Evolutionary conservation across 2,329 filamentous ascomycete genomes (phyloP), one percentile per base, ranked within the genome.

Genomic region (Leptographium radiaticola): DNA sequence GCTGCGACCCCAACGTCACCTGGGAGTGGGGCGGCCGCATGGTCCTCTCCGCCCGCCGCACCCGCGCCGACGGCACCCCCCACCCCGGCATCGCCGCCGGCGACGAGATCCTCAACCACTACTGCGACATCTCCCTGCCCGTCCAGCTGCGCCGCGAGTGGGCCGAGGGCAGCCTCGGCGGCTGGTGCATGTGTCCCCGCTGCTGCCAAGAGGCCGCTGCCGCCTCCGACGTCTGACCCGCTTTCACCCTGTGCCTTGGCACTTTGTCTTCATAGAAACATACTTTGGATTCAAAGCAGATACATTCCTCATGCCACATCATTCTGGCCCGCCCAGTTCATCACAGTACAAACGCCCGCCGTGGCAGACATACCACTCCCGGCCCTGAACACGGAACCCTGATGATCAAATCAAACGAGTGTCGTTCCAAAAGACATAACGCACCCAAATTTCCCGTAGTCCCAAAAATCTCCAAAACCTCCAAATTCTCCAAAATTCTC

Each of bases 1-100:
- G 89, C 66, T 98, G 93, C 69, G 83, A 95, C 65, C 93, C 93
- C 10, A 96, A 95, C 66, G 89, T 97, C 42, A 80, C 80, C 4
- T 98, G 93, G 93, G 87, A 95, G 63, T 96, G 90, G 88, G 83
- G 85, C 33, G 87, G 86, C 1, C 77, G 77, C 52, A 90, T 93
- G 77, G 77, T 80, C 39, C 79, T 93, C 56, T 80, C 74, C 73
- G 79, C 80, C 2, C 72, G 82, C 49, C 72, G 81, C 57, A 70
- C 75, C 58, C 71, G 80, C 40, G 72, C 85, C 6, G 69, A 77
- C 7, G 77, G 76, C 64, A 62, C 13, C 7, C 10, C 8, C 13
- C 40, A 40, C 42, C 11, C 40, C 13, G 87, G 87, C 0, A 82
- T 97, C 60, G 80, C 75, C 62, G 79, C 80, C 51, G 90, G 86